phyloP scores from a whole-genome alignment of 306 rosid genomes.

The Cucumis hystrix region DNA sequence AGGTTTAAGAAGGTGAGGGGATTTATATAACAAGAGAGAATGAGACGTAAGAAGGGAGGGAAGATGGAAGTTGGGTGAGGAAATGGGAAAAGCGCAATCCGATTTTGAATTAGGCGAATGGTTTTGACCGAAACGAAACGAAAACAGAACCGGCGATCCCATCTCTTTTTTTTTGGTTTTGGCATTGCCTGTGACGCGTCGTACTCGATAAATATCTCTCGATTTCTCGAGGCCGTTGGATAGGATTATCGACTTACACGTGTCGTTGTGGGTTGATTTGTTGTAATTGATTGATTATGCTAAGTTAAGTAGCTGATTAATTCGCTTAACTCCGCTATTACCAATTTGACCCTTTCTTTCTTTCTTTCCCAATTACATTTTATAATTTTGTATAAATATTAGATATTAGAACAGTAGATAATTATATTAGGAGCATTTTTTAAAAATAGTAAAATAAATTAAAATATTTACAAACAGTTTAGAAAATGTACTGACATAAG shows the following conservation, averaged over 20 bases:
- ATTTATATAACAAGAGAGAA: neutral
- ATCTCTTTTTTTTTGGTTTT: neutral
- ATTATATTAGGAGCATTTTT: too few relatives aligned
- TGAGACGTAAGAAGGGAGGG: slow-evolving; percentile 34
- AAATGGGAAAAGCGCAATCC: slow-evolving; percentile 1
- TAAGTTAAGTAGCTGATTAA: neutral
- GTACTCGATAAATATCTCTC: neutral
- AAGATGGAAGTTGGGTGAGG: slow-evolving; percentile 39
- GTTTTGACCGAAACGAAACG: slow-evolving; percentile 23
- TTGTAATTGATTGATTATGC: neutral
- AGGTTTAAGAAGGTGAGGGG: neutral
- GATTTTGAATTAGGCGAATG: slow-evolving; percentile 27
- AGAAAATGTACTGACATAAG: too few relatives aligned
- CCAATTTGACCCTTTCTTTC: too few relatives aligned
- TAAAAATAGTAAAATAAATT: too few relatives aligned
- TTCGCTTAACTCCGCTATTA: neutral
- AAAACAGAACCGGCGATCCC: neutral
- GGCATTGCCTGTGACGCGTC: neutral
- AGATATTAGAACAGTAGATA: too few relatives aligned
- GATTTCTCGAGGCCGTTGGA: neutral
- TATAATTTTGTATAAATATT: too few relatives aligned
- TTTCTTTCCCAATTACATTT: too few relatives aligned
- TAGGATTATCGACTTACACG: neutral
- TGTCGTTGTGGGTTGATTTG: neutral
- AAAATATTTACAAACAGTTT: too few relatives aligned